Evolutionary conservation across 768 basidiomycete genomes (phyloP).

Genomic region (Amanita rubescens): DNA sequence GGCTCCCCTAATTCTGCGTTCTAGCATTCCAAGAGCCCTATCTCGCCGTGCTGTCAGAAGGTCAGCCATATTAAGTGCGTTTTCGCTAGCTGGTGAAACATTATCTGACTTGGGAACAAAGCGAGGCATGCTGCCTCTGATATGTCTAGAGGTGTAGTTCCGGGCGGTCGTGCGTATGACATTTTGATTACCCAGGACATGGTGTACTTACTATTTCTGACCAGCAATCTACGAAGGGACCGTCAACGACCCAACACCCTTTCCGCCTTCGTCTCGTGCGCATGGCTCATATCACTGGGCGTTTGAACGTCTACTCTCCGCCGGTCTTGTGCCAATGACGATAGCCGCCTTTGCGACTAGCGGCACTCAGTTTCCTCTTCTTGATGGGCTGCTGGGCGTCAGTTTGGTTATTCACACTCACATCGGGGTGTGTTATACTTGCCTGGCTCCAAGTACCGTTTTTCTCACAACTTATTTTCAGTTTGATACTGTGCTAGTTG

Average conservation of each 20-base stretch:
- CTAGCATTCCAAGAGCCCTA: not conserved
- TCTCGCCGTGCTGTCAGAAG: not conserved
- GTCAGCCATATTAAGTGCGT: slow-evolving; percentile 1
- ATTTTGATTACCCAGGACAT: not conserved
- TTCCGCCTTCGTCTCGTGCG: slow-evolving; percentile 71
- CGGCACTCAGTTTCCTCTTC: slow-evolving; percentile 67
- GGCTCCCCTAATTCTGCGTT: slow-evolving; percentile 1
- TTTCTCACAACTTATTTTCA: slow-evolving; percentile 18
- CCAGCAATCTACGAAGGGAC: slow-evolving; percentile 84
- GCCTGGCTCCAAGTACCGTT: not conserved
- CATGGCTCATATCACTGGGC: slow-evolving; percentile 92
- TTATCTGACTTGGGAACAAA: not conserved
- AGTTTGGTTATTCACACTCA: slow-evolving; percentile 92
- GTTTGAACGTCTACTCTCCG: slow-evolving; percentile 89
- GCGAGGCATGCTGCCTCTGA: not conserved
- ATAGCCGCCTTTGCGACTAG: slow-evolving; percentile 80
- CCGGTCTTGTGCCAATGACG: slow-evolving; percentile 81
- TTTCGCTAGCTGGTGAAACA: not conserved
- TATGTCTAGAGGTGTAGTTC: slow-evolving; percentile 1
- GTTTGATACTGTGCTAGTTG: slow-evolving; percentile 74
- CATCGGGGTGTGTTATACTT: slow-evolving; percentile 63
- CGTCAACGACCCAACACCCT: slow-evolving; percentile 90
- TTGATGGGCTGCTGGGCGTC: slow-evolving; percentile 86
- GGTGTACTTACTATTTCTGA: not conserved
- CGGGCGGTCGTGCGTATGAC: slow-evolving; percentile 7